Evolutionary conservation across 164 flowering plant species (phyloP).

Genomic region (Kingdonia uniflora): DNA sequence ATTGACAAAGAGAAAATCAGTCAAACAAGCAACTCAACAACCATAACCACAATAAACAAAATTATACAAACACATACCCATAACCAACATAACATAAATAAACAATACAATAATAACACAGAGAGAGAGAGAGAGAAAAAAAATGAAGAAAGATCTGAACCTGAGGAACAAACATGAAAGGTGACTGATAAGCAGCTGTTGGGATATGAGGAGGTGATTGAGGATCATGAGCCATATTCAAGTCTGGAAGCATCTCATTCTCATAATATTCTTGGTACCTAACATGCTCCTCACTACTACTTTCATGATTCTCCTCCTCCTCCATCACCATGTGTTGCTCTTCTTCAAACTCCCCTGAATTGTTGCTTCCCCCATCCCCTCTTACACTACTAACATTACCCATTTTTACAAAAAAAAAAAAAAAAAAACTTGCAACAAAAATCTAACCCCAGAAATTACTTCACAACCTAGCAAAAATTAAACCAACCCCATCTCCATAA

Average conservation of each 20-base stretch:
- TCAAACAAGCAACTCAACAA: neutral
- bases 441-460: neutral
- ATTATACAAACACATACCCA: neutral
- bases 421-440: conserved; percentile 2
- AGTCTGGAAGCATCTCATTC: conserved; percentile 18
- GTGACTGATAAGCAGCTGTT: conserved; percentile 19
- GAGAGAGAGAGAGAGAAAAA: neutral
- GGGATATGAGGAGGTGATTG: no score
- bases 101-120: neutral
- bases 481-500: conserved; percentile 5
- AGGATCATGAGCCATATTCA: conserved; percentile 59
- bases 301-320: conserved; percentile 14
- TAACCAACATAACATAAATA: neutral
- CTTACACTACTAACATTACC: conserved; percentile 80
- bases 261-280: conserved; percentile 12
- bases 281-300: conserved; percentile 2
- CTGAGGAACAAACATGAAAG: conserved; percentile 81
- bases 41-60: neutral
- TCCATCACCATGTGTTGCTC: conserved; percentile 11
- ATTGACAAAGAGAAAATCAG: no score
- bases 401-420: conserved; percentile 24
- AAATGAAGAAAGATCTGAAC: conserved; percentile 18
- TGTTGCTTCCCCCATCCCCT: conserved; percentile 40
- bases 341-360: conserved; percentile 26
- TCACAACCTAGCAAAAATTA: neutral